Base-by-base conservation (phyloP, 352 stramenopile species). In the Globisporangium heterothallicum region DNA sequence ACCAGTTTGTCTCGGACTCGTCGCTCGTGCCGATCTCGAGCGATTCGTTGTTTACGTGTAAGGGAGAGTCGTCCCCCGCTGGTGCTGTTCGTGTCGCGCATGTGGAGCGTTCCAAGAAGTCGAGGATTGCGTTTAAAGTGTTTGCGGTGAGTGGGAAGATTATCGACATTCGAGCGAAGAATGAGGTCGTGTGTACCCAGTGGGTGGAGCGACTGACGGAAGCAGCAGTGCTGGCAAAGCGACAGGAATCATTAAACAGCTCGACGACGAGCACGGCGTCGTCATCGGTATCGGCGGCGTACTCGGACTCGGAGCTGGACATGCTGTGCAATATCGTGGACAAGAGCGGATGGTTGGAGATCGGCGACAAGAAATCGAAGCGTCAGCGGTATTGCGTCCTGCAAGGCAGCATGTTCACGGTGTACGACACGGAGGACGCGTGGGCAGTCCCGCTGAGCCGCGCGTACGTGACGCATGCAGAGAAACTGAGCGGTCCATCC, bases 81-180 rank as follows among this genome's bases (percentile, higher is more conserved):
- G 82, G 82, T 13, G 82, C 79, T 9, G 67, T 90, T 21, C 82
- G 82, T 24, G 82, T 92, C 2, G 78, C 80, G 7, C 78, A 92
- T 38, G 79, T 92, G 10, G 82, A 92, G 62, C 74, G 64, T 0
- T 88, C 77, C 7, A 61, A 63, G 26, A 91, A 91, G 55, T 86
- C 74, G 57, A 82, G 78, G 44, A 89, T 88, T 54, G 82, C 78
- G 6, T 92, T 92, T 46, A 92, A 90, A 52, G 77, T 92, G 3
- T 92, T 79, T 42, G 82, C 74, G 5, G 76, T 89, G 22, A 89
- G 77, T 27, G 82, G 82, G 49, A 92, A 90, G 60, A 88, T 92
- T 47, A 84, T 92, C 50, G 78, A 92, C 49, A 53, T 92, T 8
- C 76, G 82, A 3, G 77, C 78, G 19, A 88, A 92, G 68, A 92